These are phyloP conservation scores for Clonostachys rosea DNA, from an alignment of 2,329 filamentous ascomycete genomes.

Conservation along the genomic window DNA sequence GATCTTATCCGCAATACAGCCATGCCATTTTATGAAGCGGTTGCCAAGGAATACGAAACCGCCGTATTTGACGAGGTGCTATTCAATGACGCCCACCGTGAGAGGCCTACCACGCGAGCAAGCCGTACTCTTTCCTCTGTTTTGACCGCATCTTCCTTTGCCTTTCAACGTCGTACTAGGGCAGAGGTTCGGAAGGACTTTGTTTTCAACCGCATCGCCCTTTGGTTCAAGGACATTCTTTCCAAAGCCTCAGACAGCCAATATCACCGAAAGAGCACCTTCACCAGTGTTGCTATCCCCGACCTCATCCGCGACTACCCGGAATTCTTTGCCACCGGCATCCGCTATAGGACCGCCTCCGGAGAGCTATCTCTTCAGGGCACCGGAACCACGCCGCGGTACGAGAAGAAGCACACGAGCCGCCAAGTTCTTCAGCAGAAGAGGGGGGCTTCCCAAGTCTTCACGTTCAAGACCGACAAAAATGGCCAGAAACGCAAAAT, in stretches of 20 bases:
- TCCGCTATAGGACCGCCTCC: slow-evolving; percentile 24
- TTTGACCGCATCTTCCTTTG: slow-evolving; percentile 3
- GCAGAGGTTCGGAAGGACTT: slow-evolving; percentile 23
- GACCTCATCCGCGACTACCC: slow-evolving; percentile 22
- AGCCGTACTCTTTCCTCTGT: background rate
- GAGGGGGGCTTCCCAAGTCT: background rate
- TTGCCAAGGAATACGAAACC: slow-evolving; percentile 14
- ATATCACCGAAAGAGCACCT: slow-evolving; percentile 10
- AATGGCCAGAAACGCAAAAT: background rate
- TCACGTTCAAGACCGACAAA: background rate
- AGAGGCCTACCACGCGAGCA: too few species aligned
- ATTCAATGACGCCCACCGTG: slow-evolving; percentile 10
- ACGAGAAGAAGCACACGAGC: background rate
- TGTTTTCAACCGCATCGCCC: slow-evolving; percentile 19
- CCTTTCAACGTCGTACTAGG: slow-evolving; percentile 14
- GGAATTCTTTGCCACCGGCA: slow-evolving; percentile 20
- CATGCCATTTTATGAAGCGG: slow-evolving; percentile 27
- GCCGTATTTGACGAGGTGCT: slow-evolving; percentile 25
- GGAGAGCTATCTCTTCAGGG: slow-evolving; percentile 17
- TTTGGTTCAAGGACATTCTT: slow-evolving; percentile 18
- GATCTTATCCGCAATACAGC: slow-evolving; percentile 30
- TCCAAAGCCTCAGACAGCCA: slow-evolving; percentile 11
- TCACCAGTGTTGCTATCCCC: slow-evolving; percentile 13
- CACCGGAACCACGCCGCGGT: too few species aligned
- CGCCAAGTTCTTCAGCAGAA: background rate